phyloP scores from a whole-genome alignment of 2,329 filamentous ascomycete genomes.

The Ambrosiella beaveri region DNA sequence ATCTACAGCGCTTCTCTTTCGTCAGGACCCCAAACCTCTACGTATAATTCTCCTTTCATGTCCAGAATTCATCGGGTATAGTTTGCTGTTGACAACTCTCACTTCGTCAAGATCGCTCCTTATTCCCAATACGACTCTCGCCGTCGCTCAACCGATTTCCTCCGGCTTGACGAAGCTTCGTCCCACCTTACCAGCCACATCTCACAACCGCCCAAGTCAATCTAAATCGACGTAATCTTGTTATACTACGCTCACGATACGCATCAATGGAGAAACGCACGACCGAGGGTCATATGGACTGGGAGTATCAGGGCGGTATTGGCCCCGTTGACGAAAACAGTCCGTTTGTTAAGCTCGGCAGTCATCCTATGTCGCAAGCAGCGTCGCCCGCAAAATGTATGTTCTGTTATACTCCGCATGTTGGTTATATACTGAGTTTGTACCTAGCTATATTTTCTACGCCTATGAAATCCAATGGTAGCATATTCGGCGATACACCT shows the following conservation, averaged over 20 bases:
- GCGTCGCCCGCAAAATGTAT: constrained; percentile 15
- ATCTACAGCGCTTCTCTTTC: not conserved
- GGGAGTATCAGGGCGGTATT: constrained; percentile 39
- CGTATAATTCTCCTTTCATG: too few species aligned
- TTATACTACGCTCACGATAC: not conserved
- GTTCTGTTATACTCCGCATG: not conserved
- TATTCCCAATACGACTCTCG: too few species aligned
- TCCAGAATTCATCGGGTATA: too few species aligned
- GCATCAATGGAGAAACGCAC: constrained; percentile 34
- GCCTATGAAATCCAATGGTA: not conserved
- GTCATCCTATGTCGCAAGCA: not conserved
- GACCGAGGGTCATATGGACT: constrained; percentile 47
- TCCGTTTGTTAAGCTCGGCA: constrained; percentile 30
- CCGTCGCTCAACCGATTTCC: too few species aligned
- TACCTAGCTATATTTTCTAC: not conserved
- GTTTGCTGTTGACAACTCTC: too few species aligned
- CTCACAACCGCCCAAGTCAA: not conserved
- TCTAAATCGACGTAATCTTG: not conserved
- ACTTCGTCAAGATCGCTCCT: too few species aligned
- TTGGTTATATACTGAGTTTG: not conserved
- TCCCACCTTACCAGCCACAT: too few species aligned
- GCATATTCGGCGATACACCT: constrained; percentile 16
- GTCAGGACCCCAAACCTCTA: too few species aligned
- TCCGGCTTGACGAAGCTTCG: too few species aligned
- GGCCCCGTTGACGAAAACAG: constrained; percentile 43